Percentiles rank a stretch among this genome's conserved stretches.
Evolutionary conservation across 352 stramenopile species (phyloP).

Genomic region (Phytophthora capsici): DNA sequence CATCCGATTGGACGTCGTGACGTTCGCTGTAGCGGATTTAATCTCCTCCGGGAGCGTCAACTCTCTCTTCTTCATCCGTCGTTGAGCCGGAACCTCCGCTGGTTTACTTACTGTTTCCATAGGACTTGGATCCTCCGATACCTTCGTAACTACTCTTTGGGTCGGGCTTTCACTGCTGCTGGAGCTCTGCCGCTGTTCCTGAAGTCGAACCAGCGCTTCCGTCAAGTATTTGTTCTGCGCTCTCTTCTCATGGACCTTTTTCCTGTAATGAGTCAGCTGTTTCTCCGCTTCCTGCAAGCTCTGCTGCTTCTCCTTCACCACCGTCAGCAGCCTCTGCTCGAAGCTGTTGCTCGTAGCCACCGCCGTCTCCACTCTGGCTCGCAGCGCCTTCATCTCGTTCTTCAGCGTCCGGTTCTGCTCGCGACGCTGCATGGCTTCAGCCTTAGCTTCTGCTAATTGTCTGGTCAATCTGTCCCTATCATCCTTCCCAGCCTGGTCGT

Average conservation of each 20-base stretch:
- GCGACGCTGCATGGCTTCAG: slow-evolving; percentile 35
- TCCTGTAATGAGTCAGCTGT: slow-evolving; percentile 46
- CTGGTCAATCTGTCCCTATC: slow-evolving; percentile 44
- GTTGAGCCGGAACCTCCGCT: slow-evolving; percentile 12
- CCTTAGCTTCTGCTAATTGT: slow-evolving; percentile 40
- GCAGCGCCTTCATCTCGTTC: slow-evolving; percentile 50
- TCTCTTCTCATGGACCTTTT: slow-evolving; percentile 59
- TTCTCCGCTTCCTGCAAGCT: slow-evolving; percentile 39
- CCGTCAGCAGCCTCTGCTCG: slow-evolving; percentile 52
- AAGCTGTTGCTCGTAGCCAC: slow-evolving; percentile 56
- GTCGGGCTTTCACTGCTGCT: slow-evolving; percentile 2
- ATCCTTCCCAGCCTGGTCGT: slow-evolving; percentile 23
- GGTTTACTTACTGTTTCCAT: slow-evolving; percentile 8
- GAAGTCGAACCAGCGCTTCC: slow-evolving; percentile 51
- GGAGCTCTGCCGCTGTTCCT: slow-evolving; percentile 27
- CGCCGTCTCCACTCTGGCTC: slow-evolving; percentile 56
- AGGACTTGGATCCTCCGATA: neutral
- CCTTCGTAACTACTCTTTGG: neutral
- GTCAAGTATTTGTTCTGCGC: slow-evolving; percentile 67
- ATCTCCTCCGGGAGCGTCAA: slow-evolving; percentile 43
- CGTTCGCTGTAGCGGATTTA: slow-evolving; percentile 18
- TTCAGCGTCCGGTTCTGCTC: slow-evolving; percentile 44
- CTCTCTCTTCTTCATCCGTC: slow-evolving; percentile 42
- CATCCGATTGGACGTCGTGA: slow-evolving; percentile 15
- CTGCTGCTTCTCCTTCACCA: slow-evolving; percentile 56